Base-by-base conservation (phyloP, 2,329 filamentous ascomycete species). In the Nannizziopsis barbatae region DNA sequence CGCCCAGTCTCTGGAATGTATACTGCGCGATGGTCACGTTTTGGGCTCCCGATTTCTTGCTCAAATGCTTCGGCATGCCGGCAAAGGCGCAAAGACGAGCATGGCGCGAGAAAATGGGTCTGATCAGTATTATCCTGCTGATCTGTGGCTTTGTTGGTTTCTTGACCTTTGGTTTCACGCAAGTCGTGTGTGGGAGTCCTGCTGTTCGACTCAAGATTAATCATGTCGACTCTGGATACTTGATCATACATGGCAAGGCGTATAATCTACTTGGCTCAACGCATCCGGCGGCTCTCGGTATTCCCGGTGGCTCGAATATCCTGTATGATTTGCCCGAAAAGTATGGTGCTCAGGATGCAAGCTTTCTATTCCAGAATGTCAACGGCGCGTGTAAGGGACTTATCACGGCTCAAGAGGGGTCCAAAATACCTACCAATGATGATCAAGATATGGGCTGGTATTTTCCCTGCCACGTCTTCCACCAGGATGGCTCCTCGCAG, bases 341-440 rank as follows among this genome's bases (percentile, higher is more conserved):
- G 61, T 80, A 90, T 58, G 83, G 81, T 48, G 92, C 89, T n/a
- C 77, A 85, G 65, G 93, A 98, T 62, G 90, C 86, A 50, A 96
- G 89, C 62, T 98, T 98, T 64, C 70, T 98, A 61, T 98, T 98
- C 69, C 92, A 98, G 64, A 94, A 96, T 56, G 92, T 98, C 65
- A 98, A 98, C 58, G 93, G 92, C 42, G 85, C 84, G 53, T 98
- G 92, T 76, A 98, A 96, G 70, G 84, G 77, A 8, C 68, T 96
- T 49, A 95, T 98, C 62, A 94, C 79, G 0, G 67, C 75, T 6
- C 78, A 83, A 1, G 62, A 75, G 1, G 73, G 73, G 48, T 93
- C 89, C 0, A 83, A 87, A 57, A 80, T 98, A 7, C 87, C 89
- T 1, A 84, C 83, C 5, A 82, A 94, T 62, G 68, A 65, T 20